Evolutionary conservation across 768 basidiomycete species (phyloP), one percentile per base, ranked within the genome.

Genomic region (Rhizopogon vesiculosus): DNA sequence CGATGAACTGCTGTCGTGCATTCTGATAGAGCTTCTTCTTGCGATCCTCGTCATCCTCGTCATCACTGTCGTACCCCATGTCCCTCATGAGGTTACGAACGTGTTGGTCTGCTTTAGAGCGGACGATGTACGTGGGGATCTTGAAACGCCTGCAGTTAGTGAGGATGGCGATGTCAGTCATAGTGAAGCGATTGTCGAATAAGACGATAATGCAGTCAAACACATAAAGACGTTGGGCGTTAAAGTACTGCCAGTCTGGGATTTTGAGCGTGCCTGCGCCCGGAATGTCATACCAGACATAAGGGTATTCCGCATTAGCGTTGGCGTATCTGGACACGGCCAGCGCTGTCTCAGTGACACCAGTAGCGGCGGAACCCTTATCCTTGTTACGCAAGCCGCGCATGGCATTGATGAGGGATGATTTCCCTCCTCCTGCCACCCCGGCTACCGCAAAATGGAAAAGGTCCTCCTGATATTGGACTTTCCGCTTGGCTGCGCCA

Each of bases 251-350:
- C 70, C 70, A 73, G 45, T 67, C 69, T 7, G 62, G 61, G 22
- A 67, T 64, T n/a, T 55, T 62, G 18, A 67, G 12, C 1, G 72
- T 74, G 12, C 70, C 69, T 9, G 73, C 69, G 13, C 70, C 73
- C 0, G 72, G 72, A n/a, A 72, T 42, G 40, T 74, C 73, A 13
- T 66, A 74, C 72, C 72, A 74, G 42, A 66, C 64, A 54, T 67
- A 61, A 0, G 60, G 65, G 19, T 54, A 18, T 3, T 58, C 44
- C 7, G 56, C 61, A 19, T 61, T 57, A 2, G 63, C 18, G 22
- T 69, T 65, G 6, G 61, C 42, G 38, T 69, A 74, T 39, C 70
- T 57, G 28, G 60, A 18, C 35, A 66, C 54, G n/a, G 33, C 25
- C 22, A 58, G 40, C 4, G 71, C 72, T n/a, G 67, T 73, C 54